Conservation (phyloP, 768 basidiomycete genomes). For the Mycena rebaudengoi region DNA sequence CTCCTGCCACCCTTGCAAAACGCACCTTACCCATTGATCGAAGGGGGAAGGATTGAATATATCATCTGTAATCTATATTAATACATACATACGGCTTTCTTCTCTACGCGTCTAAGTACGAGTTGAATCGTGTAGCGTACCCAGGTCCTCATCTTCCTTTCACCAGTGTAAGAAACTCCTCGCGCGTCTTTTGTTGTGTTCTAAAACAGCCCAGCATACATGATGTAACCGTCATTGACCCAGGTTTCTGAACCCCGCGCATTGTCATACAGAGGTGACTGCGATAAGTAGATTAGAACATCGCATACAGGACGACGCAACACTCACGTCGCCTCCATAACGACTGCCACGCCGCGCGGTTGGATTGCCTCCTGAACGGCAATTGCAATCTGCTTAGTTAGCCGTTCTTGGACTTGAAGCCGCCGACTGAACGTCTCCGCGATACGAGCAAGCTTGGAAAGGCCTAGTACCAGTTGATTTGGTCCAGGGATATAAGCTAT, state of each 20-base stretch:
- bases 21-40: slow-evolving; percentile 41
- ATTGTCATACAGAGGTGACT: slow-evolving; percentile 99
- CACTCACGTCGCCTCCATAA: slow-evolving; percentile 97
- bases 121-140: slow-evolving; percentile 43
- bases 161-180: slow-evolving; percentile 93
- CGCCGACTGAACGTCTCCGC: slow-evolving; percentile 97
- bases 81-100: too few relatives aligned
- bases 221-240: slow-evolving; percentile 92
- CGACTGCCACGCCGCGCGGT: slow-evolving; percentile 97
- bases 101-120: too few relatives aligned
- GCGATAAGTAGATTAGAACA: slow-evolving; percentile 14
- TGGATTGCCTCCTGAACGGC: slow-evolving; percentile 99
- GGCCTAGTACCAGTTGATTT: slow-evolving; percentile 90
- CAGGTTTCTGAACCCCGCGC: slow-evolving; percentile 99
- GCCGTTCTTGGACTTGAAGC: slow-evolving; percentile 95
- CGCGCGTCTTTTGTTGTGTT: slow-evolving; percentile 97
- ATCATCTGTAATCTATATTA: slow-evolving; percentile 8
- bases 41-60: slow-evolving; percentile 56
- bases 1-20: slow-evolving; percentile 18
- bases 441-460: slow-evolving; percentile 96
- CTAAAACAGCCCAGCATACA: slow-evolving; percentile 99
- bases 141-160: slow-evolving; percentile 55
- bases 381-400: slow-evolving; percentile 97
- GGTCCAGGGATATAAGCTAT: slow-evolving; percentile 90
- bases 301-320: slow-evolving; percentile 14